Evolutionary conservation across 2,329 filamentous ascomycete genomes (phyloP), one percentile per base, ranked within the genome.

Genomic region (Eutypella sp.): DNA sequence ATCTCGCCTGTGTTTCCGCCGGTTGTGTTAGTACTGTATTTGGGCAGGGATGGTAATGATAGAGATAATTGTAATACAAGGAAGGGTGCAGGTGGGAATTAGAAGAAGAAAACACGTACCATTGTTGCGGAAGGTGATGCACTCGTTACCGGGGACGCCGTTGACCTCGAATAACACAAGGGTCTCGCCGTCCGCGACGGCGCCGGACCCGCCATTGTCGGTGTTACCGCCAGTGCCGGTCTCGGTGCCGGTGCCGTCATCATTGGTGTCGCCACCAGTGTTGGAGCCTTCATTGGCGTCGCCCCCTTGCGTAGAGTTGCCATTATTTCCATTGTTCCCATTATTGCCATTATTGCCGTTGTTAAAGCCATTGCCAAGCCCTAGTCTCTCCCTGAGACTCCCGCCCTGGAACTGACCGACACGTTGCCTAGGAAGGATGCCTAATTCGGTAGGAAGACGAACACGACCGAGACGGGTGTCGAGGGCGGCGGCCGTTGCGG

Each of bases 81-180:
- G 8, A 29, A 13, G 13, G 25, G 1, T 27, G 8, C 19, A 18
- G 22, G 15, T 37, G 23, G 25, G 25, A 13, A 29, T 29, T 13
- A 29, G 13, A 29, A 13, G 7, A 29, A 13, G 25, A 16, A 19
- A 20, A 8, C 5, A 27, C 45, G 11, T 49, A 66, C 66, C 67
- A 44, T 70, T 69, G 51, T 71, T 70, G 46, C 67, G 62, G 53
- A 70, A 70, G 13, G 67, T 70, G n/a, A 71, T 53, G 47, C 60
- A 64, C 51, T 65, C 61, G 45, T 65, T 64, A 40, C 61, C 61
- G 1, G 63, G 57, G 5, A 70, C 54, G 18, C 68, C 67, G 16
- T 56, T 59, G 41, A 66, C 54, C 52, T 71, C 67, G 31, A 61
- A 65, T 47, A 68, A 59, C n/a, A 70, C 67, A 4, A 68, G 50